A percentile compares a stretch with the other conserved stretches of the same genome.
Evolutionary conservation across 2,329 filamentous ascomycete species (phyloP).

Genomic region (Penicillium sp.): DNA sequence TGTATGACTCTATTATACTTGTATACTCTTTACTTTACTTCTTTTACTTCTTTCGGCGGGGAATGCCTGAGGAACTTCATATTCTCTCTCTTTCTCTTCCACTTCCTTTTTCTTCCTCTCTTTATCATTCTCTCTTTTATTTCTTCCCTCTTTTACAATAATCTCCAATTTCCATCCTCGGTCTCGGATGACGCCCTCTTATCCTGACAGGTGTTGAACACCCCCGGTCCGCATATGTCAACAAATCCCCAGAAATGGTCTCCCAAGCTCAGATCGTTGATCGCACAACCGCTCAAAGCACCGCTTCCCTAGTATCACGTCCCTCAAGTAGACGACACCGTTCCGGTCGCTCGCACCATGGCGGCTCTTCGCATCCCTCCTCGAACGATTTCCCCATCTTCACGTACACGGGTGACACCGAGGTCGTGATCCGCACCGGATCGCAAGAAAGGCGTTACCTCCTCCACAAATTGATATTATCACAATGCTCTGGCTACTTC

Average conservation of each 20-base stretch:
- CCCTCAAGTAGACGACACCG: conserved; percentile 66
- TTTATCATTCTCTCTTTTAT: not conserved
- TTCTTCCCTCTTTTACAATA: not conserved
- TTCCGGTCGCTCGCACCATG: conserved; percentile 78
- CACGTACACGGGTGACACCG: conserved; percentile 85
- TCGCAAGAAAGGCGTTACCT: conserved; percentile 78
- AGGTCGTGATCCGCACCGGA: conserved; percentile 73
- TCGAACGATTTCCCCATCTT: conserved; percentile 95
- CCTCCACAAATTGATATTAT: conserved; percentile 80
- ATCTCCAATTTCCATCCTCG: not conserved
- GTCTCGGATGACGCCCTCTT: conserved; percentile 14
- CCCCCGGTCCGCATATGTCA: conserved; percentile 6
- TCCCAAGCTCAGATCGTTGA: conserved; percentile 49
- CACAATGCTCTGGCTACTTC: conserved; percentile 91
- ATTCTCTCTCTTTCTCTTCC: not conserved
- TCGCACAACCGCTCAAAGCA: conserved; percentile 58
- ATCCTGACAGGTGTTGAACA: conserved; percentile 17
- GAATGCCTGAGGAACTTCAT: not conserved
- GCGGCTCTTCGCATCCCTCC: conserved; percentile 65
- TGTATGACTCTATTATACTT: not conserved
- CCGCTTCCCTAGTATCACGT: conserved; percentile 64
- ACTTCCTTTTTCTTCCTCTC: not conserved
- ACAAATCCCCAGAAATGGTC: conserved; percentile 30
- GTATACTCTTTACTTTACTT: not conserved
- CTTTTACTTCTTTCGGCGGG: not conserved